Evolutionary conservation across 1,139 yeast genomes (phyloP), one percentile per base, ranked within the genome.

Genomic region (Pichia sp.): DNA sequence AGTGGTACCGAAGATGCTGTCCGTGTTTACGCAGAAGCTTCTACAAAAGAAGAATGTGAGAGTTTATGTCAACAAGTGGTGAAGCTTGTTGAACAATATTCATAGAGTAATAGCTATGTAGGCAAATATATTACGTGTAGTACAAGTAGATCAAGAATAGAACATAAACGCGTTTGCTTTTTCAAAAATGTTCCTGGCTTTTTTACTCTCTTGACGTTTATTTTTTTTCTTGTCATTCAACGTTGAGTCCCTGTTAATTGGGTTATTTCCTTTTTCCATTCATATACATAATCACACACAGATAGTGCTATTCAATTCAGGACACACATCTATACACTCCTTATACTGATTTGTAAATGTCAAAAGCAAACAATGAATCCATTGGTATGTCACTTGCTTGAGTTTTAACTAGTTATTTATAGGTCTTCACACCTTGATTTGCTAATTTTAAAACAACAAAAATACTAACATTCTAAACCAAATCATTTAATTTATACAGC

Each of bases 1-100:
- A 85, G 96, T 53, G 99, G 98, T 18, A 92, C 99, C 2, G 99
- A 92, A 65, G 95, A 94, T 66, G 97, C 96, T 0, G 97, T 92
- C 3, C 78, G 98, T 60, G 87, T 92, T 11, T 92, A 92, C 59
- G 95, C 97, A 1, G 99, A 92, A 65, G 96, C 97, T 0, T 72
- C 70, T 15, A 76, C 79, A 1, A 61, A 61, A 39, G 67, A 69
- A 25, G 74, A 72, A 41, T 81, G 86, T 27, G 80, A 76, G 44
- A 69, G 69, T 41, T 69, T 82, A 53, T 82, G 86, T 1, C 60
- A 68, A 23, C 71, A 71, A 47, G 81, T 86, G 4, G 73, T 72
- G 23, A 65, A 64, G 18, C 60, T 76, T 13, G 79, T 80, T 39
- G 59, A 66, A 38, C 36, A 44, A 32, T 51, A 22, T 30, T 46